phyloP scores from a whole-genome alignment of 2,329 filamentous ascomycete species.

The Rhynchosporium agropyri region DNA sequence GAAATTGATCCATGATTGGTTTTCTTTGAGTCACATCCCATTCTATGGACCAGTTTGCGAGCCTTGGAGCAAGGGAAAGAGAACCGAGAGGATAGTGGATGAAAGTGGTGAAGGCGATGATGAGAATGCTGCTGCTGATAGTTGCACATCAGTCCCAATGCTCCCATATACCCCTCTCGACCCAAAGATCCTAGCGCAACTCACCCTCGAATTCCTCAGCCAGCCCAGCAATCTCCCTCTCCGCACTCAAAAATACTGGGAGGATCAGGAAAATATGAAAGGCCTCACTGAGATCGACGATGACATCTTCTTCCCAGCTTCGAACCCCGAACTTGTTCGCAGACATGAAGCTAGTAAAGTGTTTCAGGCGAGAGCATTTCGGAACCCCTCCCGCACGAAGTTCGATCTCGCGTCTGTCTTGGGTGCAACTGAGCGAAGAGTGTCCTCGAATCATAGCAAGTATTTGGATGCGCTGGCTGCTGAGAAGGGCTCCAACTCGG shows the following conservation, averaged over 20 bases:
- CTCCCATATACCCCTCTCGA: conserved; percentile 3
- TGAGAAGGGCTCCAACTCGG: neutral
- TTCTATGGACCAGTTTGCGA: conserved; percentile 1
- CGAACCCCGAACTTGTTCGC: neutral
- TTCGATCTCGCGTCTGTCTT: neutral
- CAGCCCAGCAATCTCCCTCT: neutral
- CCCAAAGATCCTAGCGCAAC: neutral
- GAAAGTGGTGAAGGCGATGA: neutral
- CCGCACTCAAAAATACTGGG: conserved; percentile 10
- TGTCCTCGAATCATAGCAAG: neutral
- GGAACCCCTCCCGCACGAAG: neutral
- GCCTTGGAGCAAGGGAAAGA: neutral
- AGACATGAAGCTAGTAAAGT: neutral
- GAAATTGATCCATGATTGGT: neutral
- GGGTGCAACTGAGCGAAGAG: neutral
- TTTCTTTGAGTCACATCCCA: conserved; percentile 6
- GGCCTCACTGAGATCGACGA: conserved; percentile 6
- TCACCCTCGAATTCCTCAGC: neutral
- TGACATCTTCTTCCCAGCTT: conserved; percentile 2
- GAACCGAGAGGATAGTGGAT: neutral
- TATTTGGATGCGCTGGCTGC: neutral
- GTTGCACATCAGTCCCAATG: neutral
- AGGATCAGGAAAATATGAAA: conserved; percentile 10
- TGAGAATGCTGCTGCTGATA: neutral
- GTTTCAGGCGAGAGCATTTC: neutral